Evolutionary conservation across 2,329 filamentous ascomycete species (phyloP), one percentile per base, ranked within the genome.

Genomic region (Fonsecaea erecta): DNA sequence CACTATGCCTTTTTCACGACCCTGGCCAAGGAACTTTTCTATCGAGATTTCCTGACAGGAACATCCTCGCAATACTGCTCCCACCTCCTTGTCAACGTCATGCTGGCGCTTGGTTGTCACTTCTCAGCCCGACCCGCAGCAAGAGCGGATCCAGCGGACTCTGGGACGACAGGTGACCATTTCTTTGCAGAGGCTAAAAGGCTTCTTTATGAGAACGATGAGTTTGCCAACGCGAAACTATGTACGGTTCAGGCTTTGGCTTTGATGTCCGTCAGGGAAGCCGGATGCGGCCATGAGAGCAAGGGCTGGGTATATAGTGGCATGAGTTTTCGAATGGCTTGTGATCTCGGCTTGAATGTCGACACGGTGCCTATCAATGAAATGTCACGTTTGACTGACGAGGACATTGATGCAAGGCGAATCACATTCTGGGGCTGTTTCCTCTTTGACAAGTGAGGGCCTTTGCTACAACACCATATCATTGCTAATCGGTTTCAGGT

Each of bases 391-490:
- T 83, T 94, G 70, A 87, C 88, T 66, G 92, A 97, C 64, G 85
- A 90, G 53, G 94, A 97, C 76, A 86, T 96, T 43, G 95, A 99
- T 78, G 93, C 93, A 2, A 85, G 95, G 43, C 85, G 91, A 60
- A 89, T 98, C 48, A 98, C 95, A 0, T 98, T 97, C 74, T 98
- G 95, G 95, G 95, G 95, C 6, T 97, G 93, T 76, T 98, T 95
- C 77, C 80, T 97, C n/a, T 96, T 98, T 76, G 95, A 99, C 81
- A 98, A 97, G 83, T 86, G 73, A 68, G 81, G 37, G 35, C 24
- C 46, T 55, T 34, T n/a, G 30, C 35, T 16, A 21, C 51, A 51
- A 56, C 52, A 51, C 54, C 37, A 35, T 21, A 48, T 53, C 51
- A 54, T 32, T 30, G 51, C 59, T 14, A 62, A 71, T 73, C 69